Evolutionary conservation across 108 stramenopile genomes (phyloP).

Genomic region (Epipyxis sp.): DNA sequence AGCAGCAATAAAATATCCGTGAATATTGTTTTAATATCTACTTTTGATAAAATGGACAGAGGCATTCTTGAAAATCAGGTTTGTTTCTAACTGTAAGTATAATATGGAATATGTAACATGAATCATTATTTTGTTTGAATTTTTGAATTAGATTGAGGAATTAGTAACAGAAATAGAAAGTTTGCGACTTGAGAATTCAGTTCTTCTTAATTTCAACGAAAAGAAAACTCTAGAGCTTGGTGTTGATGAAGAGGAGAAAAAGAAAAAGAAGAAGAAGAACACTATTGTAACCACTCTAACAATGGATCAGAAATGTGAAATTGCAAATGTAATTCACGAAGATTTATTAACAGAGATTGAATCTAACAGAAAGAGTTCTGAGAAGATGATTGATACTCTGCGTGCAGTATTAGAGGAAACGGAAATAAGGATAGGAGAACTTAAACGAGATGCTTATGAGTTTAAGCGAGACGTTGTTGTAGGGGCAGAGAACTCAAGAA

Average conservation of each 20-base stretch:
- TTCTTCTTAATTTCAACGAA: slow-evolving; percentile 35
- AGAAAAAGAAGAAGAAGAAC: slow-evolving; percentile 33
- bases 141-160: not conserved
- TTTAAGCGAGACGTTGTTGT: slow-evolving; percentile 66
- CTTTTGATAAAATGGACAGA: no score
- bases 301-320: slow-evolving; percentile 55
- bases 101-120: no score
- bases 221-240: slow-evolving; percentile 44
- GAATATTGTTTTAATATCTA: no score
- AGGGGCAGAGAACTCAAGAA: slow-evolving; percentile 64
- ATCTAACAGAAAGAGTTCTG: slow-evolving; percentile 35
- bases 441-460: slow-evolving; percentile 66
- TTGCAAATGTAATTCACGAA: slow-evolving; percentile 46
- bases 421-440: slow-evolving; percentile 58
- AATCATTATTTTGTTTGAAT: not conserved
- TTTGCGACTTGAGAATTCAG: slow-evolving; percentile 22
- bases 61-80: no score
- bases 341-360: slow-evolving; percentile 33
- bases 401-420: slow-evolving; percentile 63
- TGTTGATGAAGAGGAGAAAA: slow-evolving; percentile 43
- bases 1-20: no score
- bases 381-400: slow-evolving; percentile 60
- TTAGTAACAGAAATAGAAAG: slow-evolving; percentile 12
- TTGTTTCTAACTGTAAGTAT: no score
- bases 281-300: slow-evolving; percentile 41